Evolutionary conservation across 176 grass and related monocot species (phyloP).

Genomic region (Saccharum spontaneum): DNA sequence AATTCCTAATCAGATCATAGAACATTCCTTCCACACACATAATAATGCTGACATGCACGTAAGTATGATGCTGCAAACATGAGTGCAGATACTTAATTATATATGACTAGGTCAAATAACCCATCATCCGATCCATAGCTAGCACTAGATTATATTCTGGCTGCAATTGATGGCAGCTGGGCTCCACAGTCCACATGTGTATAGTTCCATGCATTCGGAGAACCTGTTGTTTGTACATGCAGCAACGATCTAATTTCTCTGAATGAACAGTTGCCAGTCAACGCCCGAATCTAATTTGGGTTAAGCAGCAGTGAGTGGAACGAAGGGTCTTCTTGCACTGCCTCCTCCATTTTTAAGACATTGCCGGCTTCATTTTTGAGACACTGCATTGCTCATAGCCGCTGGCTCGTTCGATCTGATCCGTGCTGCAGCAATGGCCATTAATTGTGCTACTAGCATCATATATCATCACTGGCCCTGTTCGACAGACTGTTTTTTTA

Average conservation of each 20-base stretch:
- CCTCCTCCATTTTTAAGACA: too few relatives aligned
- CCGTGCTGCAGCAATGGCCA: too few relatives aligned
- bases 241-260: neutral
- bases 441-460: neutral
- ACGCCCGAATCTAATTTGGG: neutral
- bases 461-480: neutral
- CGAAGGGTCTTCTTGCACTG: too few relatives aligned
- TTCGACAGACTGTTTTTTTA: too few relatives aligned
- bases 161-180: too few relatives aligned
- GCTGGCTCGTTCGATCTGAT: too few relatives aligned
- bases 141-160: neutral
- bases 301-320: too few relatives aligned
- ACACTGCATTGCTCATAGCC: too few relatives aligned
- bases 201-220: too few relatives aligned
- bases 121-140: neutral
- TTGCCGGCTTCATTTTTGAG: too few relatives aligned
- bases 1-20: neutral
- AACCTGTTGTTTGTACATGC: neutral
- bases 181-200: too few relatives aligned
- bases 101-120: conserved; percentile 4
- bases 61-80: neutral
- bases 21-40: neutral
- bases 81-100: neutral
- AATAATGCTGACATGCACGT: too few relatives aligned
- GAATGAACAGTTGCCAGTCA: neutral